Conservation (phyloP, 768 basidiomycete genomes). For the Mycena filopes region DNA sequence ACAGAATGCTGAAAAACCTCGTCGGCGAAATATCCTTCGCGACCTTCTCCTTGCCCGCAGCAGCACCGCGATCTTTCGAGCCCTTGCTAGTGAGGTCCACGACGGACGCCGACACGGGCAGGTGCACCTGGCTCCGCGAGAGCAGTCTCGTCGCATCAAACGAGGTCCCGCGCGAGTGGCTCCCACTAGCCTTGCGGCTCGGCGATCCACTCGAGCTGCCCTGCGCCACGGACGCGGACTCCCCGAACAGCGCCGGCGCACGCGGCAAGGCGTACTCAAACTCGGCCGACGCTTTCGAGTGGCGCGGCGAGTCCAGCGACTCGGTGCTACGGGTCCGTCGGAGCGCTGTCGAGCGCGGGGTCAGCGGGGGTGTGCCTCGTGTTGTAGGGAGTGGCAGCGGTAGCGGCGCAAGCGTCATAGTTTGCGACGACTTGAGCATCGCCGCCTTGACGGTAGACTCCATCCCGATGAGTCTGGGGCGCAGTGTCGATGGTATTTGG, state of each 20-base stretch:
- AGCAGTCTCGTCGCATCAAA: constrained; percentile 64
- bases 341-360: constrained; percentile 61
- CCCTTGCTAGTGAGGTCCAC: constrained; percentile 54
- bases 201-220: constrained; percentile 43
- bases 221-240: constrained; percentile 55
- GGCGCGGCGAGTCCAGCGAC: constrained; percentile 68
- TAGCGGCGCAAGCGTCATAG: constrained; percentile 57
- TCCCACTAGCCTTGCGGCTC: constrained; percentile 48
- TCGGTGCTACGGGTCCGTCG: constrained; percentile 81
- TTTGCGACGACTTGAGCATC: constrained; percentile 89
- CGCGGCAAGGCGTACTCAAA: constrained; percentile 44
- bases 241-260: constrained; percentile 48
- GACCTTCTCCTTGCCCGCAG: constrained; percentile 61
- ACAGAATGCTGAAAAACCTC: constrained; percentile 74
- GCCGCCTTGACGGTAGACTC: constrained; percentile 89
- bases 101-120: constrained; percentile 54
- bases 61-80: constrained; percentile 19
- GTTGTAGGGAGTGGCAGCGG: constrained; percentile 22
- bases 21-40: constrained; percentile 69
- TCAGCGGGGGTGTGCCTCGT: constrained; percentile 48
- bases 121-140: constrained; percentile 63
- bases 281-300: constrained; percentile 52
- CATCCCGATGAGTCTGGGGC: constrained; percentile 84
- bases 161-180: constrained; percentile 69
- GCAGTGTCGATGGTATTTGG: constrained; percentile 82